phyloP scores from a whole-genome alignment of 1,284 basidiomycete genomes.

The Trametes pubescens region DNA sequence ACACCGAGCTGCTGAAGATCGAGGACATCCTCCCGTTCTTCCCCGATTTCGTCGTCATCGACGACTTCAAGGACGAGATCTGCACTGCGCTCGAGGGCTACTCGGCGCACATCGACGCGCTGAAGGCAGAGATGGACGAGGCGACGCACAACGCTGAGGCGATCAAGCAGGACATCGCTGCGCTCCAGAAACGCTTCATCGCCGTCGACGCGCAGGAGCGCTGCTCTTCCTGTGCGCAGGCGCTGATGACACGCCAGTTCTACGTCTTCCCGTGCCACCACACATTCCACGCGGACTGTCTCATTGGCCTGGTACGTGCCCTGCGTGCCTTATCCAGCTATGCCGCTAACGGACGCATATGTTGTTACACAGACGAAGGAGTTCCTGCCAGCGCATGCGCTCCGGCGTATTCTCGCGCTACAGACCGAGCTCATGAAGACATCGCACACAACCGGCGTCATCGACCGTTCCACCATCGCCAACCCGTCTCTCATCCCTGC shows the following conservation, averaged over 20 bases:
- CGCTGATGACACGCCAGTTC: slow-evolving; percentile 89
- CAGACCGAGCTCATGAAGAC: slow-evolving; percentile 84
- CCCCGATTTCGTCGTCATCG: slow-evolving; percentile 99
- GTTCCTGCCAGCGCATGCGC: slow-evolving; percentile 80
- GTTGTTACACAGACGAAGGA: slow-evolving; percentile 81
- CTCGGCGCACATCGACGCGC: slow-evolving; percentile 87
- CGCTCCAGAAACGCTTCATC: slow-evolving; percentile 90
- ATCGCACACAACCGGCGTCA: slow-evolving; percentile 43
- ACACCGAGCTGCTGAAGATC: slow-evolving; percentile 94
- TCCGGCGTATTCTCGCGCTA: slow-evolving; percentile 85
- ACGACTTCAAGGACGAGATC: slow-evolving; percentile 99
- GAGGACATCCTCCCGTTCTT: slow-evolving; percentile 99
- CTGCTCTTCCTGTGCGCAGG: slow-evolving; percentile 83
- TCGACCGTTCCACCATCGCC: slow-evolving; percentile 46
- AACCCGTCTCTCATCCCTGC: slow-evolving; percentile 40
- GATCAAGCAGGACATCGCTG: slow-evolving; percentile 91
- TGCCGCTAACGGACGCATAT: not conserved
- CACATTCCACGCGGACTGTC: slow-evolving; percentile 94
- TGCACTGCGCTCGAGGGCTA: slow-evolving; percentile 96
- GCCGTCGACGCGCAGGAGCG: slow-evolving; percentile 90
- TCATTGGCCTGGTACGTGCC: slow-evolving; percentile 80
- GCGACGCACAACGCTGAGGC: slow-evolving; percentile 92
- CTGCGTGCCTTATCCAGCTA: slow-evolving; percentile 14
- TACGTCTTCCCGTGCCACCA: slow-evolving; percentile 99
- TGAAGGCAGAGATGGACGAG: slow-evolving; percentile 97